Conservation (phyloP, 2,329 filamentous ascomycete species). For the Mollisiaceae sp. region DNA sequence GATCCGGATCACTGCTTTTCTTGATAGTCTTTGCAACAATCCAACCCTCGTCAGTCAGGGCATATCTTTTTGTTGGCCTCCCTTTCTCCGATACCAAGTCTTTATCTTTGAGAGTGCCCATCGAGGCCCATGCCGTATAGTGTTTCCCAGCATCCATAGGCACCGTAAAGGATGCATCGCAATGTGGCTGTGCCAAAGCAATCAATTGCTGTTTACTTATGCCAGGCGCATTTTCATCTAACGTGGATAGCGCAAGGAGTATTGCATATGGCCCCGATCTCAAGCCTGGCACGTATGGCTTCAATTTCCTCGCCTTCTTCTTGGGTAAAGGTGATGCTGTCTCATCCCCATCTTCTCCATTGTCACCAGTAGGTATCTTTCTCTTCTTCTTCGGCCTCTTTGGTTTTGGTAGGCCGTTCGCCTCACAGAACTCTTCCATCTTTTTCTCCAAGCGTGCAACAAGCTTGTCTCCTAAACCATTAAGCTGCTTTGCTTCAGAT, state of each 20-base stretch:
- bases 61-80: slow-evolving; percentile 69
- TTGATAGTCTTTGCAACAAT: slow-evolving; percentile 71
- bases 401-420: slow-evolving; percentile 73
- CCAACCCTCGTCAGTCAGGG: slow-evolving; percentile 78
- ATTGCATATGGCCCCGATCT: slow-evolving; percentile 79
- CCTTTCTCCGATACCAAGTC: slow-evolving; percentile 76
- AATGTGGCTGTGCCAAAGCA: slow-evolving; percentile 71
- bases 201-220: slow-evolving; percentile 73
- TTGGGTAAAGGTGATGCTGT: slow-evolving; percentile 30
- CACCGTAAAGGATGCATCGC: slow-evolving; percentile 74
- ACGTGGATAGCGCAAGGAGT: slow-evolving; percentile 66
- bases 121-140: slow-evolving; percentile 83
- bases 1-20: slow-evolving; percentile 45
- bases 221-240: slow-evolving; percentile 60
- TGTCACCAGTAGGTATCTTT: slow-evolving; percentile 21
- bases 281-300: slow-evolving; percentile 72
- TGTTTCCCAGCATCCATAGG: slow-evolving; percentile 70
- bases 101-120: slow-evolving; percentile 76
- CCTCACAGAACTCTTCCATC: slow-evolving; percentile 63
- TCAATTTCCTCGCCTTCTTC: slow-evolving; percentile 65
- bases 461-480: slow-evolving; percentile 74
- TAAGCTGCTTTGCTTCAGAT: slow-evolving; percentile 73
- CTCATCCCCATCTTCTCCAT: slow-evolving; percentile 20
- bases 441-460: slow-evolving; percentile 71
- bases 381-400: slow-evolving; percentile 54